These are phyloP conservation scores for Solanum aculeatissimum DNA, from an alignment of 305 asterid species.

Conservation along the genomic window DNA sequence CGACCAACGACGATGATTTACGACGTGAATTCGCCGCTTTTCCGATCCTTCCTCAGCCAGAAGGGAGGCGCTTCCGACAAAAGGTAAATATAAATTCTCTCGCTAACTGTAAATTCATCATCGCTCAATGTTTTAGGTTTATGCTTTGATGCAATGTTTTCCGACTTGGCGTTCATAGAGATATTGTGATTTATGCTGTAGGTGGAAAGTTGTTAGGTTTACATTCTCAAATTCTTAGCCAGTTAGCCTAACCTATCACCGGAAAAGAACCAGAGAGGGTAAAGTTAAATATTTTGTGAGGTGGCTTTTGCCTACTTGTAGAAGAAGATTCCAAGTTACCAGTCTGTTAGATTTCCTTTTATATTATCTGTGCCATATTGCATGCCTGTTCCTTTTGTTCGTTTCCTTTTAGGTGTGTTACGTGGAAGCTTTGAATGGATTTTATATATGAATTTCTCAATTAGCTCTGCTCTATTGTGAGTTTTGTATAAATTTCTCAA, in stretches of 20 bases:
- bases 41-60: conserved; percentile 99
- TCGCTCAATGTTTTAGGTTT: background rate
- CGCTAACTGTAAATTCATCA: background rate
- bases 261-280: too few relatives aligned
- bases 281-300: background rate
- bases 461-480: background rate
- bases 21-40: conserved; percentile 96
- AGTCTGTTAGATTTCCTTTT: background rate
- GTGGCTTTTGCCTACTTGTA: background rate
- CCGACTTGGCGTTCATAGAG: background rate
- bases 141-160: background rate
- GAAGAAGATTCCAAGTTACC: background rate
- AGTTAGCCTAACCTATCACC: background rate
- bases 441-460: background rate
- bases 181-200: background rate
- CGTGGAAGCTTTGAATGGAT: background rate
- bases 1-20: conserved; percentile 51
- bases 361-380: background rate
- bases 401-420: background rate
- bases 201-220: background rate
- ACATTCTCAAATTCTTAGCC: background rate
- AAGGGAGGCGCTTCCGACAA: conserved; percentile 83
- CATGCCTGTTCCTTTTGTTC: background rate
- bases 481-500: background rate
- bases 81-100: conserved; percentile 26